phyloP scores from a whole-genome alignment of 495 filamentous ascomycete species.

The Aspergillus nanangensis region DNA sequence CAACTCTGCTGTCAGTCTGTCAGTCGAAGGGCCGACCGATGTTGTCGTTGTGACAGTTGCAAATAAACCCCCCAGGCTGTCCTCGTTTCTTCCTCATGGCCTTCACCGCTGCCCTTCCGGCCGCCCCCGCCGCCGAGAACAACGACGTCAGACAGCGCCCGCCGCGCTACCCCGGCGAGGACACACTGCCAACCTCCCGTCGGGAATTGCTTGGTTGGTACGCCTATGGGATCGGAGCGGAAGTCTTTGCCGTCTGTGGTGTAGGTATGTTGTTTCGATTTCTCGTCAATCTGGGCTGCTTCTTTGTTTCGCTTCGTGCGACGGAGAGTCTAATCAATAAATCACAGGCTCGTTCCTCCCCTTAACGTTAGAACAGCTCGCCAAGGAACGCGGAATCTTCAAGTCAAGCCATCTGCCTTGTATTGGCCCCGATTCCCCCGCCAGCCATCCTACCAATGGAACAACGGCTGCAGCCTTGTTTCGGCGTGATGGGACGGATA shows the following conservation, averaged over 20 bases:
- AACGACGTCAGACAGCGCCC: constrained; percentile 27
- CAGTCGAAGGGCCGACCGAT: too few species aligned
- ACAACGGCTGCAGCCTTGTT: constrained; percentile 56
- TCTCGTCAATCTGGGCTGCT: background rate
- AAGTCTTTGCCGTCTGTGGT: constrained; percentile 90
- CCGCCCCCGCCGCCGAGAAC: constrained; percentile 11
- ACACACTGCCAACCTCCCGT: constrained; percentile 71
- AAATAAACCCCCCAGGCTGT: too few species aligned
- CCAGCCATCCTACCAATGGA: constrained; percentile 40
- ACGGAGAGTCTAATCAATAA: too few species aligned
- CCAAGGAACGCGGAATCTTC: constrained; percentile 74
- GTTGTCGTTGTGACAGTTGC: background rate
- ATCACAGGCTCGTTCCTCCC: constrained; percentile 79
- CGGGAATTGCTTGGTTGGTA: constrained; percentile 88
- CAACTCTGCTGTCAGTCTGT: too few species aligned
- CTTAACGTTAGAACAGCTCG: constrained; percentile 81
- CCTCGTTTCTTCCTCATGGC: background rate
- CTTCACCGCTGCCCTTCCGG: constrained; percentile 9
- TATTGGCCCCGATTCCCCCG: constrained; percentile 20
- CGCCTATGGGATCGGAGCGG: constrained; percentile 82
- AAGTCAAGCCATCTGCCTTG: constrained; percentile 47
- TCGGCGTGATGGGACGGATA: constrained; percentile 9
- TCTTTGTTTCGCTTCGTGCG: background rate
- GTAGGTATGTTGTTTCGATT: constrained; percentile 28
- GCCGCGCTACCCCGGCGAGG: constrained; percentile 68